These are phyloP conservation scores for Zymoseptoria brevis DNA, from an alignment of 2,329 filamentous ascomycete species.

Conservation along the genomic window DNA sequence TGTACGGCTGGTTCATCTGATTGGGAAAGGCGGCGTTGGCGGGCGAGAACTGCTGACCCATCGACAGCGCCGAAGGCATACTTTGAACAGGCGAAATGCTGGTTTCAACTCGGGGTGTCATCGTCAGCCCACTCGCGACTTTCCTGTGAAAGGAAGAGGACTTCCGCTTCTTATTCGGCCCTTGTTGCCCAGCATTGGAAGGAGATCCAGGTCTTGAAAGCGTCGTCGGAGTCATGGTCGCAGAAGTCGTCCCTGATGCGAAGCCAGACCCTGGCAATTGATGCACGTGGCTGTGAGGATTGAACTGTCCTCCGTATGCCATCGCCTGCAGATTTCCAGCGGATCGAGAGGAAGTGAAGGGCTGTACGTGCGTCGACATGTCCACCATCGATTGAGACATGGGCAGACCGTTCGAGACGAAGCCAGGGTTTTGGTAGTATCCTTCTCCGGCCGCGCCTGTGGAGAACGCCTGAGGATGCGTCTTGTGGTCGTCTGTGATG, in stretches of 20 bases:
- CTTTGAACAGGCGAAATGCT: slow-evolving; percentile 24
- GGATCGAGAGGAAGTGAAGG: slow-evolving; percentile 53
- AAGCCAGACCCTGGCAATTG: slow-evolving; percentile 25
- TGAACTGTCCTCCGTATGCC: slow-evolving; percentile 29
- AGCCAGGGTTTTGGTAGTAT: slow-evolving; percentile 21
- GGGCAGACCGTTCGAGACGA: slow-evolving; percentile 22
- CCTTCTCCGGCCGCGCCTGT: slow-evolving; percentile 20
- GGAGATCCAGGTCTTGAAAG: slow-evolving; percentile 70
- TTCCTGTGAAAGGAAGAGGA: slow-evolving; percentile 44
- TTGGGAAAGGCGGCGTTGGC: slow-evolving; percentile 31
- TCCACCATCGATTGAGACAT: slow-evolving; percentile 35
- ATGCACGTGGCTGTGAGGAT: slow-evolving; percentile 29
- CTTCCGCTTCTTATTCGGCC: slow-evolving; percentile 76
- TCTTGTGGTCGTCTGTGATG: slow-evolving; percentile 98
- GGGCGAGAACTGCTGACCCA: slow-evolving; percentile 33
- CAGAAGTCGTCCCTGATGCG: slow-evolving; percentile 34
- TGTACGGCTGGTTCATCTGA: slow-evolving; percentile 20
- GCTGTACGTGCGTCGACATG: slow-evolving; percentile 31
- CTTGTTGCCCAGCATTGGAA: slow-evolving; percentile 45
- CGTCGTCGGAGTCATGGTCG: slow-evolving; percentile 50
- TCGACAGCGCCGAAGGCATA: slow-evolving; percentile 24
- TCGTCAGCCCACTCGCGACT: slow-evolving; percentile 64
- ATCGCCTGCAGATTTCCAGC: slow-evolving; percentile 56
- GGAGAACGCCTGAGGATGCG: slow-evolving; percentile 43
- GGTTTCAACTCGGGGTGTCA: slow-evolving; percentile 68